Percentiles rank a stretch among this genome's conserved stretches.
phyloP scores from a whole-genome alignment of 768 basidiomycete genomes.

The Pleurotus citrinopileatus region DNA sequence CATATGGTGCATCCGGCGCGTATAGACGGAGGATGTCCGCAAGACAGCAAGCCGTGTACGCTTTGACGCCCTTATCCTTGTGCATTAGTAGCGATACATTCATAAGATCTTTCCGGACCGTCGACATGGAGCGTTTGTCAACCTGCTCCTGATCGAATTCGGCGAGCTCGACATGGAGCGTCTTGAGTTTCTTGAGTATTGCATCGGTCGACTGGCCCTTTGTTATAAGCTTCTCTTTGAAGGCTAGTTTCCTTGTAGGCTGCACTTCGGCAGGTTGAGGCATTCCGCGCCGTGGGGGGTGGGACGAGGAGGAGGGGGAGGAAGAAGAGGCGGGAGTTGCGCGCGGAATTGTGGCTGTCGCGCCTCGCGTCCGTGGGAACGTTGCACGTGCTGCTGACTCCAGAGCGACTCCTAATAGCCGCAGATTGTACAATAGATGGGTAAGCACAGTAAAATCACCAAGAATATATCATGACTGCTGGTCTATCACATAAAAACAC shows the following conservation, averaged over 20 bases:
- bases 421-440: no score
- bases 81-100: slow-evolving; percentile 80
- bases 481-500: no score
- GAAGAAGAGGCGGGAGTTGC: no score
- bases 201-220: slow-evolving; percentile 79
- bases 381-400: no score
- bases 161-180: slow-evolving; percentile 72
- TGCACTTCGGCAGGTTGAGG: slow-evolving; percentile 61
- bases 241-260: slow-evolving; percentile 61
- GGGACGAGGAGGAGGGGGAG: slow-evolving; percentile 8
- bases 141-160: slow-evolving; percentile 85
- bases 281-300: slow-evolving; percentile 35
- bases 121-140: slow-evolving; percentile 68
- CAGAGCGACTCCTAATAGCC: no score
- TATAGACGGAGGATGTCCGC: slow-evolving; percentile 92
- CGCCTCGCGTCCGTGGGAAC: no score
- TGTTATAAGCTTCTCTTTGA: slow-evolving; percentile 78
- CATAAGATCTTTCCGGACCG: slow-evolving; percentile 77
- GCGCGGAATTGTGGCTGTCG: no score
- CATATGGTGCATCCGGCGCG: slow-evolving; percentile 97
- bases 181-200: slow-evolving; percentile 82
- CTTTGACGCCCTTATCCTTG: slow-evolving; percentile 95
- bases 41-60: slow-evolving; percentile 90
- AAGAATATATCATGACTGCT: no score
- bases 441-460: no score